Base-by-base conservation (phyloP, 345 rosid genomes). In the Aethionema arabicum region DNA sequence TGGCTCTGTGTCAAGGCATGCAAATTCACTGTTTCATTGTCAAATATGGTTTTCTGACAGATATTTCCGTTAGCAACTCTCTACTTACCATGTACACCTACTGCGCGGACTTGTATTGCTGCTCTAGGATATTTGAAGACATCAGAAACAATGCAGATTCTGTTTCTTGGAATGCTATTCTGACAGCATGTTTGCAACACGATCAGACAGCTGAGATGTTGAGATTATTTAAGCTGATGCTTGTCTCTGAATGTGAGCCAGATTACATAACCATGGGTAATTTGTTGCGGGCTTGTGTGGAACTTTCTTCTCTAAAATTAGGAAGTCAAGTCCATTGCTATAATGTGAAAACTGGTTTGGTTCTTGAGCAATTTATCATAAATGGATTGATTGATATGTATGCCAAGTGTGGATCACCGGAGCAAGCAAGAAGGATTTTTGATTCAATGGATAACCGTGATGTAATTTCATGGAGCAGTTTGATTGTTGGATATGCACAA, bases 381-480 rank as follows among this genome's bases (percentile, higher is more conserved):
- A 90, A 90, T 57, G 78, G 87, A 7, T 66, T 90, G 50, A 72
- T 81, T 21, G 88, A 90, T 84, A 74, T 87, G 90, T 83, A 90
- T 51, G 74, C 79, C 21, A 90, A 90, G 60, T 87, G 87, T 49
- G 97, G 97, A 12, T 82, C 81, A 32, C 76, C 83, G 15, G 72
- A 42, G 69, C 74, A 59, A 74, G 84, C 93, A 0, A 61, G 48
- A 31, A 42, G 50, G 52, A 76, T 83, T 27, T 87, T 83, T 68
- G 84, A 77, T 63, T 69, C 50, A 31, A 85, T 82, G 74, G 76
- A 69, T 51, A 64, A 53, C 30, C 67, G 74, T 40, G 87, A 90
- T 77, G 74, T 87, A 63, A 72, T 90, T 73, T 85, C 95, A 0
- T 90, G 95, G 92, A 87, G 92, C 46, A 74, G 67, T 40, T 74